Base-by-base conservation (phyloP, 2,329 filamentous ascomycete species). In the Colletotrichum kahawae region DNA sequence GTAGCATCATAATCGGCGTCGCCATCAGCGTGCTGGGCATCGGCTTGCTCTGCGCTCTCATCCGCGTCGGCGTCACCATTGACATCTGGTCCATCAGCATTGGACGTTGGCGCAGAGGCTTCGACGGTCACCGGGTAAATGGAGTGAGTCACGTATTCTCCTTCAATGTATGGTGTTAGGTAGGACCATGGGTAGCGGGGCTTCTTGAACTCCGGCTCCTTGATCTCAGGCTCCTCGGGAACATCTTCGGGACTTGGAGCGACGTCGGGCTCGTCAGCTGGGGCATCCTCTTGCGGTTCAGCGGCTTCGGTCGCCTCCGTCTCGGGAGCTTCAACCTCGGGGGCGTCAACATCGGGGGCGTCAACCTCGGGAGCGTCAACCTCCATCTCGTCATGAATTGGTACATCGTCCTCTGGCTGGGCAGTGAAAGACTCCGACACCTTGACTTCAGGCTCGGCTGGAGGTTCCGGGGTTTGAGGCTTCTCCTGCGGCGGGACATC, bases 121-220 rank as follows among this genome's bases (percentile, higher is more conserved):
- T 75, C 69, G 8, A 75, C 72, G n/a, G 31, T 54, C 63, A 75
- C 72, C 12, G 72, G 69, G 14, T 72, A 75, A 29, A 72, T 67
- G 2, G 86, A 86, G 59, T 87, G 86, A 3, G 80, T 77, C 29
- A 83, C 77, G 68, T 80, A 85, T 71, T 87, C 85, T 18, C 82
- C 83, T 34, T 83, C 81, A 9, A 87, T 72, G 65, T 86, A 87
- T 5, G 86, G 84, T 3, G 84, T 87, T 10, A 87, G 79, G 54
- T 85, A 77, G 24, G 84, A 79, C 83, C 84, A 87, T 27, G 82
- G 81, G 4, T 84, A 72, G 5, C n/a, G 54, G 24, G 36, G 34
- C 48, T 67, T 77, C 60, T 31, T 54, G 16, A 24, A 43, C 51
- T 63, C 56, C 6, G 64, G 31, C 29, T 27, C 31, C 27, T 18